phyloP scores from a whole-genome alignment of 129 eudicot genomes.

The Flaveria ramosissima region DNA sequence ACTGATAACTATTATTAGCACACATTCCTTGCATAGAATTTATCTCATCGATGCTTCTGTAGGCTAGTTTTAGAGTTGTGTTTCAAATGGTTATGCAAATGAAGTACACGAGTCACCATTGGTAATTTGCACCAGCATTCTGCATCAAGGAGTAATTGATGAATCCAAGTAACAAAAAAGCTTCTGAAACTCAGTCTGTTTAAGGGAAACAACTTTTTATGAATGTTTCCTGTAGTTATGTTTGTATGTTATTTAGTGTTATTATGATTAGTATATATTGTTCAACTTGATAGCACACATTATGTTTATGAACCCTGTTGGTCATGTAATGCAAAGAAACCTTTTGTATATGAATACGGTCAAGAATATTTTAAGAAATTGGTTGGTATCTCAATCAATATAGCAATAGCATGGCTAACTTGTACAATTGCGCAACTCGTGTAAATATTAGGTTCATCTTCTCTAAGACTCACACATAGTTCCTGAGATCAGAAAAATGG shows the following conservation, averaged over 20 bases:
- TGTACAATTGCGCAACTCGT: neutral
- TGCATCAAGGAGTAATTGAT: neutral
- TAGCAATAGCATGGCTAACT: neutral
- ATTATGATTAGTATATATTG: neutral
- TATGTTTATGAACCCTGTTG: neutral
- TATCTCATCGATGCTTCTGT: neutral
- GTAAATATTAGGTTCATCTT: neutral
- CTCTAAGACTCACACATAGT: neutral
- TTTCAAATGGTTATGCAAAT: neutral
- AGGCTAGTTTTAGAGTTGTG: neutral
- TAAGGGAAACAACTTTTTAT: neutral
- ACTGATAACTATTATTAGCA: neutral
- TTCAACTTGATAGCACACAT: constrained; percentile 1
- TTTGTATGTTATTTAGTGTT: neutral
- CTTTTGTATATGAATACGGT: neutral
- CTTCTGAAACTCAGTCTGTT: constrained; percentile 2
- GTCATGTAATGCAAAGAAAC: constrained; percentile 6
- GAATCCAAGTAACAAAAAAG: neutral
- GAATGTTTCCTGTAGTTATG: neutral
- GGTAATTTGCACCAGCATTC: neutral
- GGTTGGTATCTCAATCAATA: neutral
- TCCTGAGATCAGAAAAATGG: neutral
- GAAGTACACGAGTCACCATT: neutral
- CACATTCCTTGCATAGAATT: neutral
- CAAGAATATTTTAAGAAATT: neutral